Evolutionary conservation across 2,329 filamentous ascomycete genomes (phyloP), one percentile per base, ranked within the genome.

Genomic region (Fusarium piperis): DNA sequence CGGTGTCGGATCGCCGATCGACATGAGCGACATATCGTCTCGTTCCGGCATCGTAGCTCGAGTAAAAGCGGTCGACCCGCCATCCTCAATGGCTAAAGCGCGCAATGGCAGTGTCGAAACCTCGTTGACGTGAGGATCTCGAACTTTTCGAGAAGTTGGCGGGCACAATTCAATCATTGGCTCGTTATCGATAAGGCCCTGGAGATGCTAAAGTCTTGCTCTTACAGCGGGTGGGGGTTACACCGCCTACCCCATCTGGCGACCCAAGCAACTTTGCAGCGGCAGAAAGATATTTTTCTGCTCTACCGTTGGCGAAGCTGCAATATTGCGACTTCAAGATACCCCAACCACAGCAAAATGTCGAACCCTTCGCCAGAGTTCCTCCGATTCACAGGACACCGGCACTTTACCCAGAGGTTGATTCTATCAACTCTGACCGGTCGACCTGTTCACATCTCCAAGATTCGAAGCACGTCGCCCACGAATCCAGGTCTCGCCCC

Each of bases 401-500:
- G 92, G 76, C 90, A 92, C 74, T 92, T 99, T 68, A 87, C 93
- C 36, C 91, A 94, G 75, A 93, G 96, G 59, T 91, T 99, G 48
- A 89, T 97, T 48, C 91, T 99, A 61, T 91, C 96, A 20, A 98
- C 96, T 3, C 90, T 99, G 68, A 97, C 95, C 70, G 96, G 96
- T 74, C 90, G 92, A 38, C 91, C 96, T 3, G 85, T 98, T 62
- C 94, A 95, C 83, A 95, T 99, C 80, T 96, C 95, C 59, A 93
- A 96, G 82, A 98, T 99, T 84, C 94, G 96, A 78, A 91, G 93
- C 72, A 90, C 92, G 16, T 97, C 94, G 44, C 91, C 93, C 52
- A 95, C 94, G 41, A 91, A 93, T 76, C 95, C 96, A 1, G 96
- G 96, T 77, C 92, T 99, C 61, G 92, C 94, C 60, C 92, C 94